Evolutionary conservation across 1,139 yeast species (phyloP).

Genomic region (Taiozyma onychis): DNA sequence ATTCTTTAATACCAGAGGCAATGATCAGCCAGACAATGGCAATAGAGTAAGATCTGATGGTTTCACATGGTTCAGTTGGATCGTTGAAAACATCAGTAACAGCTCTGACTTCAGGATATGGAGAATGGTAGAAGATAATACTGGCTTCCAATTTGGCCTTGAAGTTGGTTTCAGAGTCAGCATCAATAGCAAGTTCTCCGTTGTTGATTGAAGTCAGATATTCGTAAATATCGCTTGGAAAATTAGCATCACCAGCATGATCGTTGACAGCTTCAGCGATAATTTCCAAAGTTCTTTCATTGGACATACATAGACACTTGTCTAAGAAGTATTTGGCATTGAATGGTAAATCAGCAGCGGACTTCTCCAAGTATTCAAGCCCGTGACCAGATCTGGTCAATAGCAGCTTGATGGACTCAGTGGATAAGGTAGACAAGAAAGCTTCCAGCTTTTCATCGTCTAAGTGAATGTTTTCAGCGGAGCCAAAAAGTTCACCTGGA

Average conservation of each 20-base stretch:
- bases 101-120: constrained; percentile 62
- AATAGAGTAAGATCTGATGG: constrained; percentile 49
- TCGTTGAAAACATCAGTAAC: constrained; percentile 50
- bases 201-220: not conserved
- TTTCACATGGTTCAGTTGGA: constrained; percentile 43
- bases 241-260: not conserved
- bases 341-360: not conserved
- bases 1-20: constrained; percentile 53
- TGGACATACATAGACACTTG: not conserved
- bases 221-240: not conserved
- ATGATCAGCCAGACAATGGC: constrained; percentile 52
- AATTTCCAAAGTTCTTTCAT: not conserved
- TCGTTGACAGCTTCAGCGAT: not conserved
- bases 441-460: not conserved
- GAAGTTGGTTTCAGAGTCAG: not conserved
- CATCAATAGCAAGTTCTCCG: not conserved
- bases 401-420: not conserved
- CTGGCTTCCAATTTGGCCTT: constrained; percentile 24
- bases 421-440: not conserved
- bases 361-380: constrained; percentile 29
- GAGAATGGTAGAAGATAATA: constrained; percentile 49
- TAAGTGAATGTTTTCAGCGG: not conserved
- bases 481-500: not conserved
- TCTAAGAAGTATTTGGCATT: not conserved
- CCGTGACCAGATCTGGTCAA: not conserved